Conservation (phyloP, 371 early-diverging fungal species). For the Zancudomyces culisetae region DNA sequence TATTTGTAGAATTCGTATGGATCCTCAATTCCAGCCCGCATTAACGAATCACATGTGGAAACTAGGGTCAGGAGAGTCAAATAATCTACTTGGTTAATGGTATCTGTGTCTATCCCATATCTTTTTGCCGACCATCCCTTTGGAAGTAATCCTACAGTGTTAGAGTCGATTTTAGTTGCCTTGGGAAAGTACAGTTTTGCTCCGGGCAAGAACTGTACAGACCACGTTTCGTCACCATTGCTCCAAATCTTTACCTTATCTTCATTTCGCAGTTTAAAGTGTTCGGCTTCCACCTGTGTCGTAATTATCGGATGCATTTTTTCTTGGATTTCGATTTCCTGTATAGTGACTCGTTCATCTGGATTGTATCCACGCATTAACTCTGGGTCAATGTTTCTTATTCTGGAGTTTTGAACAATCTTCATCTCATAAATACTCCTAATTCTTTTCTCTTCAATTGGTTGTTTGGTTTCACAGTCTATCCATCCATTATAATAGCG, state of each 20-base stretch:
- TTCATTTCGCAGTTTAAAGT: constrained; percentile 72
- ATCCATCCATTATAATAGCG: constrained; percentile 78
- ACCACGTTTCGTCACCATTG: constrained; percentile 39
- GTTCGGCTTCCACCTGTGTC: constrained; percentile 72
- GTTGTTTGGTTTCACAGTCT: constrained; percentile 62
- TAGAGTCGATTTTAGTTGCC: constrained; percentile 80
- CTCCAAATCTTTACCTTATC: constrained; percentile 63
- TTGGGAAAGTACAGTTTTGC: constrained; percentile 80
- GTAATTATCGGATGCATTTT: constrained; percentile 80
- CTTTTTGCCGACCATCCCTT: constrained; percentile 85
- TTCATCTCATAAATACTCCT: constrained; percentile 79
- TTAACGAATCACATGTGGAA: constrained; percentile 82
- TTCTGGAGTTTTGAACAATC: constrained; percentile 79
- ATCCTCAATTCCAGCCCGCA: constrained; percentile 83
- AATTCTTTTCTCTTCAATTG: constrained; percentile 72
- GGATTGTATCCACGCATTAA: constrained; percentile 80
- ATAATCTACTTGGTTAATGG: constrained; percentile 75
- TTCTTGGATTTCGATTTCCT: constrained; percentile 75
- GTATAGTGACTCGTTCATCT: constrained; percentile 61
- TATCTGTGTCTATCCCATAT: constrained; percentile 84
- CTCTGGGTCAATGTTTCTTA: constrained; percentile 78
- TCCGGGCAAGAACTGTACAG: constrained; percentile 69
- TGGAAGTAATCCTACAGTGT: constrained; percentile 88
- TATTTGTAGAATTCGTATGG: constrained; percentile 95
- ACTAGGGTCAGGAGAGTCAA: constrained; percentile 77